Conservation (phyloP, 371 early-diverging fungal species). For the Basidiobolus meristosporus region DNA sequence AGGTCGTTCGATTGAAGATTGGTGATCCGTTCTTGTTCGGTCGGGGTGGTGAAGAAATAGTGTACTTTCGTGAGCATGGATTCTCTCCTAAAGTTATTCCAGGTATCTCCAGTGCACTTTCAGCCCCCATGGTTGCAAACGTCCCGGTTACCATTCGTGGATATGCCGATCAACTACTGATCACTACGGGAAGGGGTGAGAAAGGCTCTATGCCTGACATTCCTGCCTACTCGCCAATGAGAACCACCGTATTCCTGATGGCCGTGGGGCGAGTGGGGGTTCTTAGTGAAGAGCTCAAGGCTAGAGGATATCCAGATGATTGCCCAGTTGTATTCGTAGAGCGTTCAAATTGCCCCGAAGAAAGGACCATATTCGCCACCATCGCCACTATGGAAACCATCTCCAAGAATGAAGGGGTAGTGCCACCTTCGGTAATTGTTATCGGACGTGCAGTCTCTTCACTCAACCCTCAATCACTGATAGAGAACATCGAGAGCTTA, state of each 20-base stretch:
- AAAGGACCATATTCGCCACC: too few species aligned
- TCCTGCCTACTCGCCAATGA: slow-evolving; percentile 32
- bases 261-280: slow-evolving; percentile 47
- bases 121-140: slow-evolving; percentile 43
- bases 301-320: slow-evolving; percentile 29
- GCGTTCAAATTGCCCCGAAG: too few species aligned
- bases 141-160: slow-evolving; percentile 70
- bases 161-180: slow-evolving; percentile 55
- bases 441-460: too few species aligned
- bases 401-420: too few species aligned
- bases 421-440: too few species aligned
- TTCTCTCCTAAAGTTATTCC: slow-evolving; percentile 47
- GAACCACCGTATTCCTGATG: slow-evolving; percentile 71
- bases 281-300: slow-evolving; percentile 27
- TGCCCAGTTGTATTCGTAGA: too few species aligned
- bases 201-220: slow-evolving; percentile 55
- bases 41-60: slow-evolving; percentile 77
- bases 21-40: slow-evolving; percentile 86
- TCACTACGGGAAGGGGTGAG: slow-evolving; percentile 55
- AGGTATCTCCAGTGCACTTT: slow-evolving; percentile 59
- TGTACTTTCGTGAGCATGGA: slow-evolving; percentile 45
- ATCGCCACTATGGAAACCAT: too few species aligned
- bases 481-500: too few species aligned
- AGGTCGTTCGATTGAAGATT: slow-evolving; percentile 71
- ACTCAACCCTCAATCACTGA: too few species aligned